Evolutionary conservation across 75 land plant genomes (phyloP).

Genomic region (Cupressus sempervirens): DNA sequence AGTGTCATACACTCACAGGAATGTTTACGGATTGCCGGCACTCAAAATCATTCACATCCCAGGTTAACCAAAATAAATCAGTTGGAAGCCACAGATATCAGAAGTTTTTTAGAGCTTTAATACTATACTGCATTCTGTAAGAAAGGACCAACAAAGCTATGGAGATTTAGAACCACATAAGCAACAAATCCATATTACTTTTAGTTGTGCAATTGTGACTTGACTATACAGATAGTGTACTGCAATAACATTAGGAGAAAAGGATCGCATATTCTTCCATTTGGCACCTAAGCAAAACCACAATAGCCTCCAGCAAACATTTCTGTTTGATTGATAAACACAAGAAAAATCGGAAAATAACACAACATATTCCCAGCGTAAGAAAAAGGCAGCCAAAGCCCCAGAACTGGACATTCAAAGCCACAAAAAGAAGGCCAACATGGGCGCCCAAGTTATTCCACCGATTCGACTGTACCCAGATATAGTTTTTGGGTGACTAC

Average conservation of each 20-base stretch:
- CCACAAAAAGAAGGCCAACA: neutral
- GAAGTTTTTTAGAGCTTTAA: neutral
- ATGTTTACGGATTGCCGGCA: neutral
- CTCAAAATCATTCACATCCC: neutral
- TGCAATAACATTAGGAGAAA: neutral
- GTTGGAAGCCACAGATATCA: neutral
- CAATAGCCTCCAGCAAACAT: neutral
- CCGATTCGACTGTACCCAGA: neutral
- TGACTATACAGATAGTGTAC: neutral
- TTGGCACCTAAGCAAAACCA: neutral
- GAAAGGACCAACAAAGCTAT: neutral
- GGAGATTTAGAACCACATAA: neutral
- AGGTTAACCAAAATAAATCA: neutral
- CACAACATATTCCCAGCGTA: neutral
- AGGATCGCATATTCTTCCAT: neutral
- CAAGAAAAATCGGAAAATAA: neutral
- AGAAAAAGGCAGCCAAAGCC: neutral
- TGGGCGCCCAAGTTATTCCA: neutral
- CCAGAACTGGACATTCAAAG: neutral
- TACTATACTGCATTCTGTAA: neutral
- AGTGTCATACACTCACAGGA: neutral
- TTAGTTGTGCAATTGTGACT: neutral
- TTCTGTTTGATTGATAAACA: neutral
- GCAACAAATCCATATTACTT: neutral
- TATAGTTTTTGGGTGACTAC: neutral